Percentiles rank a stretch among this genome's conserved stretches.
Conservation (phyloP, 2,329 filamentous ascomycete species). For the Arthrocladium fulminans region DNA sequence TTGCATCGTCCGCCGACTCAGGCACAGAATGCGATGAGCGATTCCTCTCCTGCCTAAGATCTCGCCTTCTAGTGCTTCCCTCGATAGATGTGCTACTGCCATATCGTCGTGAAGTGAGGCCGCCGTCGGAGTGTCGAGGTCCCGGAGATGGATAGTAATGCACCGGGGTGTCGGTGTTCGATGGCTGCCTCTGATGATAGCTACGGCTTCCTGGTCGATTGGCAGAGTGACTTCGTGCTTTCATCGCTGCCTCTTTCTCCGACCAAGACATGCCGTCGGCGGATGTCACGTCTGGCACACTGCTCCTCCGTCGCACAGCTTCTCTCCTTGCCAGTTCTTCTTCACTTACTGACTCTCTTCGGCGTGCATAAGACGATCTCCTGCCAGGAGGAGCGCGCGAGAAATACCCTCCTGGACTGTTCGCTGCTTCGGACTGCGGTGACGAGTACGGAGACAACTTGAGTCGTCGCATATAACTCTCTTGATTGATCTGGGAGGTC, state of each 20-base stretch:
- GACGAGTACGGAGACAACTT: conserved; percentile 26
- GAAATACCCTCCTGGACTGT: conserved; percentile 21
- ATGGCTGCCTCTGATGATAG: conserved; percentile 14
- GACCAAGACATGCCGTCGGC: conserved; percentile 15
- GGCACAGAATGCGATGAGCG: conserved; percentile 15
- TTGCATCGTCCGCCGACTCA: conserved; percentile 22
- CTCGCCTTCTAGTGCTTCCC: conserved; percentile 9
- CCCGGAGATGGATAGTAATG: conserved; percentile 3
- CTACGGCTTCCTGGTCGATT: conserved; percentile 12
- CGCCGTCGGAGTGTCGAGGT: neutral
- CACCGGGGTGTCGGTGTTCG: conserved; percentile 13
- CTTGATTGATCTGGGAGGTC: conserved; percentile 57
- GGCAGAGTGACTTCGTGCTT: conserved; percentile 20
- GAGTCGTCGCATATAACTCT: conserved; percentile 40
- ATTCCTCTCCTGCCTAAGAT: conserved; percentile 13
- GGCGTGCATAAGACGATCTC: conserved; percentile 13
- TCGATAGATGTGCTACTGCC: conserved; percentile 8
- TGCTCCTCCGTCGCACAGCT: conserved; percentile 17
- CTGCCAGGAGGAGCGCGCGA: conserved; percentile 7
- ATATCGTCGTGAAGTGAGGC: conserved; percentile 11
- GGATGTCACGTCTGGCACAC: conserved; percentile 20
- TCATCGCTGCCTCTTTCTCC: conserved; percentile 11
- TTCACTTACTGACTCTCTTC: conserved; percentile 11
- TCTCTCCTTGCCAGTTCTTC: conserved; percentile 13
- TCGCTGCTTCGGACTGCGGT: conserved; percentile 21